Evolutionary conservation across 176 grass and related monocot genomes (phyloP).

Genomic region (Metroxylon sagu): DNA sequence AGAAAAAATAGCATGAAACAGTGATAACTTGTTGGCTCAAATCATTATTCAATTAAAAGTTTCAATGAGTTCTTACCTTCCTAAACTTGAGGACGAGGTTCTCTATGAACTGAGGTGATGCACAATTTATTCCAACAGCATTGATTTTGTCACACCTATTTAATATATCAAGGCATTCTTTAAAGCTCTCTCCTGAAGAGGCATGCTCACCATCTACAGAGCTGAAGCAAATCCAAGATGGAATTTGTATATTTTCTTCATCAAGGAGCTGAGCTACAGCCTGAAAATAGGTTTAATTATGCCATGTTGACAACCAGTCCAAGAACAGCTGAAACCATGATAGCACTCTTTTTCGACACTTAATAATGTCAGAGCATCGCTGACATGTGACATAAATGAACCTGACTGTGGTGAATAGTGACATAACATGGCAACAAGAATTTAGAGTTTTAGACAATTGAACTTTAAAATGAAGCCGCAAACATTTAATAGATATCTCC

Average conservation of each 20-base stretch:
- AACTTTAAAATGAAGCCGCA: too few relatives aligned
- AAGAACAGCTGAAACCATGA: too few relatives aligned
- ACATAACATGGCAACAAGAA: too few relatives aligned
- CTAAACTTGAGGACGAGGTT: conserved; percentile 47
- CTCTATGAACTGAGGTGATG: conserved; percentile 65
- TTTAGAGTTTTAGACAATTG: too few relatives aligned
- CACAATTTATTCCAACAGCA: conserved; percentile 62
- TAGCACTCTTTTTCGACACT: too few relatives aligned
- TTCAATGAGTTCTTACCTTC: conserved; percentile 30
- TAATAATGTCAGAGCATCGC: too few relatives aligned
- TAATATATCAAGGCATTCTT: conserved; percentile 44
- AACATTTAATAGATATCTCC: too few relatives aligned
- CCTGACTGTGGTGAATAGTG: too few relatives aligned
- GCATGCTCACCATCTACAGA: conserved; percentile 52
- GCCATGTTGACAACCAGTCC: too few relatives aligned
- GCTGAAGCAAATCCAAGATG: conserved; percentile 87
- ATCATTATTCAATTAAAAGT: background rate
- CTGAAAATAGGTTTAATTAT: conserved; percentile 13
- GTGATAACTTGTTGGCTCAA: background rate
- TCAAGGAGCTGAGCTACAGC: conserved; percentile 62
- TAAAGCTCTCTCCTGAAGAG: conserved; percentile 59
- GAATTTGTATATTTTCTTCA: conserved; percentile 39
- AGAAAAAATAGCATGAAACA: background rate
- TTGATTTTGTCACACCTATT: conserved; percentile 45
- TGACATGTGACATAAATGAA: too few relatives aligned